Evolutionary conservation across 2,329 filamentous ascomycete species (phyloP).

Genomic region (Aspergillus ustus): DNA sequence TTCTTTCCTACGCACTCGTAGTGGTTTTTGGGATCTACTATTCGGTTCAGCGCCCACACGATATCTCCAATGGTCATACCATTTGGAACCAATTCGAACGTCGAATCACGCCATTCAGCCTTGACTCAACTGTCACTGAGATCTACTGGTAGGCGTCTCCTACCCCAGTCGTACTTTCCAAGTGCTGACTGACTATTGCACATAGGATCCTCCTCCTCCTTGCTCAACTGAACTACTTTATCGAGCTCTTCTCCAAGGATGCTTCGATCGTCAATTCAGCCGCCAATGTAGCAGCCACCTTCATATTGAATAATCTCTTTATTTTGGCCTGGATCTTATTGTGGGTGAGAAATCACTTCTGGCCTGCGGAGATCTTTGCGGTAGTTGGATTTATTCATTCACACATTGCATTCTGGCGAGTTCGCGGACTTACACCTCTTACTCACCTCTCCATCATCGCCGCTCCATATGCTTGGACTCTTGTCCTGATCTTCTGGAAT

Average conservation of each 20-base stretch:
- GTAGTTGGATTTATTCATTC: slow-evolving; percentile 84
- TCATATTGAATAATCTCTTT: slow-evolving; percentile 83
- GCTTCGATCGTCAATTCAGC: slow-evolving; percentile 68
- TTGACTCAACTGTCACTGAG: slow-evolving; percentile 66
- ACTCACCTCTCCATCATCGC: slow-evolving; percentile 78
- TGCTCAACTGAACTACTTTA: slow-evolving; percentile 75
- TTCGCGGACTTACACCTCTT: slow-evolving; percentile 70
- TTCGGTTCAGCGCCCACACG: slow-evolving; percentile 65
- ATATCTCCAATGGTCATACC: slow-evolving; percentile 64
- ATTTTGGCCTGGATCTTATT: slow-evolving; percentile 82
- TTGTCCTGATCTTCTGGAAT: slow-evolving; percentile 86
- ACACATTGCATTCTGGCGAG: slow-evolving; percentile 76
- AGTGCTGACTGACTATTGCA: slow-evolving; percentile 9
- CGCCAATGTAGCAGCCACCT: slow-evolving; percentile 79
- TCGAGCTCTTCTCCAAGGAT: slow-evolving; percentile 73
- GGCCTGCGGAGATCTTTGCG: slow-evolving; percentile 75
- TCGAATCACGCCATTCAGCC: slow-evolving; percentile 73
- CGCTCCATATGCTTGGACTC: slow-evolving; percentile 82
- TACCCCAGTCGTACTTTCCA: neutral
- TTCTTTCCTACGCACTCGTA: slow-evolving; percentile 74
- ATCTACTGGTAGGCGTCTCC: slow-evolving; percentile 72
- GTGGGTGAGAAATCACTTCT: slow-evolving; percentile 76
- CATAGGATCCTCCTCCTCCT: slow-evolving; percentile 72
- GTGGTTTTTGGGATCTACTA: slow-evolving; percentile 77
- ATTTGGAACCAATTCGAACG: slow-evolving; percentile 76